These are phyloP conservation scores for Dothistroma pini DNA, from an alignment of 2,329 filamentous ascomycete species.

Conservation along the genomic window DNA sequence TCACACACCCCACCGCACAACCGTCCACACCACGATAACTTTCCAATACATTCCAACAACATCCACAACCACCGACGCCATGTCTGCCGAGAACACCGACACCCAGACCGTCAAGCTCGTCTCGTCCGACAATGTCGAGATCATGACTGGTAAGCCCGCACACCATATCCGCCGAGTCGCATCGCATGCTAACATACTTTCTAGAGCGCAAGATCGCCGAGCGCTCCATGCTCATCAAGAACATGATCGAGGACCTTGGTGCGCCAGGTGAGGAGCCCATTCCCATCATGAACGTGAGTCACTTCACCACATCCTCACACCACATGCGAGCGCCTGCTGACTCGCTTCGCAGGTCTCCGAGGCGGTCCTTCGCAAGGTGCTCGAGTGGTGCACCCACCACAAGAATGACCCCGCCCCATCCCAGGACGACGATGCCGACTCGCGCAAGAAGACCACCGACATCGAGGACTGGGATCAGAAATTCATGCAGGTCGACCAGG, in stretches of 20 bases:
- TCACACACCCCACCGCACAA: neutral
- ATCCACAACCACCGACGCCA: conserved; percentile 9
- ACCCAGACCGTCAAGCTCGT: conserved; percentile 42
- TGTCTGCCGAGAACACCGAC: conserved; percentile 20
- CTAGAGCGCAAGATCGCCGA: conserved; percentile 77
- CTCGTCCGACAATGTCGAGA: conserved; percentile 45
- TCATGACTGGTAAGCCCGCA: conserved; percentile 38
- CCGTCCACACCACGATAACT: neutral
- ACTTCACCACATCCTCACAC: conserved; percentile 1
- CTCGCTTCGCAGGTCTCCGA: conserved; percentile 66
- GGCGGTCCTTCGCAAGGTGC: conserved; percentile 87
- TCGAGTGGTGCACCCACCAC: conserved; percentile 98
- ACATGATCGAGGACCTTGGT: conserved; percentile 93
- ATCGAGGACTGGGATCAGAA: conserved; percentile 99
- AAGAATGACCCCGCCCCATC: conserved; percentile 78
- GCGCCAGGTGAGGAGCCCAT: conserved; percentile 63
- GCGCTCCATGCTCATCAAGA: conserved; percentile 94
- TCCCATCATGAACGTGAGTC: conserved; percentile 71
- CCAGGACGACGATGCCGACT: conserved; percentile 86
- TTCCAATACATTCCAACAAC: neutral
- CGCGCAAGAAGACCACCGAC: conserved; percentile 96
- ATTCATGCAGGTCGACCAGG: conserved; percentile 99
- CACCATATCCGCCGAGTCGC: conserved; percentile 1
- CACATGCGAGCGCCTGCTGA: conserved; percentile 28
- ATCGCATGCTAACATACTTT: conserved; percentile 17